Evolutionary conservation across 495 filamentous ascomycete genomes (phyloP).

Genomic region (Thermochaetoides thermophila): DNA sequence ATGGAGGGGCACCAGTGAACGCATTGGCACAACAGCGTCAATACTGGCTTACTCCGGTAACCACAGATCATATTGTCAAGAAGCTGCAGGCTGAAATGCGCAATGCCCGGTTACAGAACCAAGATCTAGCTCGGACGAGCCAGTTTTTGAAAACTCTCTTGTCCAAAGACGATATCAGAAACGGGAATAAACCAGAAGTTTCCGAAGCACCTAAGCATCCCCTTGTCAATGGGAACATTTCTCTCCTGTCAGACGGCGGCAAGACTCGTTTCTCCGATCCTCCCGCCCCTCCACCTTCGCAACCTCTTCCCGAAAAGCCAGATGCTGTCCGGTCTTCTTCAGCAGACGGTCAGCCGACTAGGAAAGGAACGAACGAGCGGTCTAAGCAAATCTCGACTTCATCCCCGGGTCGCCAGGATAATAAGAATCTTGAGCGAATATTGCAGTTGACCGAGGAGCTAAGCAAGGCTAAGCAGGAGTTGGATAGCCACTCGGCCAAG

Average conservation of each 20-base stretch:
- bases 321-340: constrained; percentile 45
- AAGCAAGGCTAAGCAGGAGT: constrained; percentile 61
- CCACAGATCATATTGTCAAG: constrained; percentile 90
- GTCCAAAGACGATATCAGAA: constrained; percentile 56
- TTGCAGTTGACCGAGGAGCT: constrained; percentile 68
- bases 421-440: constrained; percentile 54
- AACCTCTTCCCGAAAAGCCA: constrained; percentile 81
- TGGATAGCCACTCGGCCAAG: constrained; percentile 62
- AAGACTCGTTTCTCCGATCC: constrained; percentile 73
- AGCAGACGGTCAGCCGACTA: constrained; percentile 45
- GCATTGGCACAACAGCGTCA: constrained; percentile 26
- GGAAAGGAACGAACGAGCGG: constrained; percentile 61
- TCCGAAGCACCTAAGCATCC: constrained; percentile 26
- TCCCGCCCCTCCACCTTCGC: constrained; percentile 80
- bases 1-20: constrained; percentile 44
- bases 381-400: constrained; percentile 44
- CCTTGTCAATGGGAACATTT: constrained; percentile 26
- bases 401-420: constrained; percentile 43
- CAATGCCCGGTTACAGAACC: constrained; percentile 69
- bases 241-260: constrained; percentile 38
- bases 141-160: constrained; percentile 67
- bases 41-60: constrained; percentile 75
- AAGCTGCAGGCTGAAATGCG: constrained; percentile 81
- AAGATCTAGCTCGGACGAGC: constrained; percentile 66
- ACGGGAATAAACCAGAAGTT: constrained; percentile 35